Conservation (phyloP, 2,329 filamentous ascomycete species). For the Calonectria fujianensis region DNA sequence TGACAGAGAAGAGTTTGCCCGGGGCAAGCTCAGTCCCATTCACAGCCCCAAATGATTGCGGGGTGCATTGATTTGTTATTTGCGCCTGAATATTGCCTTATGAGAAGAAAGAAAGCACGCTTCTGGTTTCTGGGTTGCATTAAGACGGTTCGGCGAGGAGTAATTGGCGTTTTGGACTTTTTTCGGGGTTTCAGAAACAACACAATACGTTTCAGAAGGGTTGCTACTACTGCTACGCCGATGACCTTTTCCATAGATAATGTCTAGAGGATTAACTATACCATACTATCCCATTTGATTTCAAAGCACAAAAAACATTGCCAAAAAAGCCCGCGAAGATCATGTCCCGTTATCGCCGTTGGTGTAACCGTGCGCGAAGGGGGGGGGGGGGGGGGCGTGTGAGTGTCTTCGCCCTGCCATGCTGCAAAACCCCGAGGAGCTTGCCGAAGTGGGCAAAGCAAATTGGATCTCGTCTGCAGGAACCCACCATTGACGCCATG, state of each 20-base stretch:
- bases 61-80: neutral
- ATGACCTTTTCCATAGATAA: constrained; percentile 12
- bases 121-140: constrained; percentile 26
- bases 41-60: constrained; percentile 15
- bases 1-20: constrained; percentile 17
- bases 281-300: neutral
- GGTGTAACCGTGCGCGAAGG: neutral
- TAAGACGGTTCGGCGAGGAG: constrained; percentile 12
- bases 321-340: constrained; percentile 4
- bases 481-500: constrained; percentile 27
- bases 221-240: neutral
- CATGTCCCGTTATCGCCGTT: neutral
- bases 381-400: neutral
- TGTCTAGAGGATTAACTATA: constrained; percentile 14
- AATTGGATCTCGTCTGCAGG: neutral
- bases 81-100: neutral
- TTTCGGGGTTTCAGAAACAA: constrained; percentile 14
- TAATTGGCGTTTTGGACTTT: constrained; percentile 20
- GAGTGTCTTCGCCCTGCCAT: neutral
- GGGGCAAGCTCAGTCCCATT: constrained; percentile 18
- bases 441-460: constrained; percentile 12
- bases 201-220: constrained; percentile 16
- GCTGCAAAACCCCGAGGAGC: neutral
- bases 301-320: neutral
- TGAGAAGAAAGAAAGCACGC: constrained; percentile 1